phyloP scores from a whole-genome alignment of 129 eudicot species.

The Artemisia argyi region DNA sequence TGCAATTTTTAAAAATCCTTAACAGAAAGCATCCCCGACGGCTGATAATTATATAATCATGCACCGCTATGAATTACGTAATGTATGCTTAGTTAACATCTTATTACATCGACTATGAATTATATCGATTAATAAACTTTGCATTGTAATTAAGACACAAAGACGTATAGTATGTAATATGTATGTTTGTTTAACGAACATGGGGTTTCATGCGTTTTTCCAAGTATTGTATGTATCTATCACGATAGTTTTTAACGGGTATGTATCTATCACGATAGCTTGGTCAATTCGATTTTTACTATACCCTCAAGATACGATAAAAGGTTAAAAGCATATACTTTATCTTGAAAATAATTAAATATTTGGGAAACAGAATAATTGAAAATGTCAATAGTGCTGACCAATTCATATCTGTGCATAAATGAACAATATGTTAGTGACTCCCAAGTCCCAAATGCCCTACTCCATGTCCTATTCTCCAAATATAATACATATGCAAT shows the following conservation, averaged over 20 bases:
- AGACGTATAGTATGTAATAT: no score
- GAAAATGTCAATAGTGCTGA: constrained; percentile 22
- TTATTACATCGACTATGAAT: not conserved
- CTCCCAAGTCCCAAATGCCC: constrained; percentile 14
- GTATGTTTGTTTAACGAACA: no score
- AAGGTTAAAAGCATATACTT: no score
- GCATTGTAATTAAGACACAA: no score
- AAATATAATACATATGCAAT: not conserved
- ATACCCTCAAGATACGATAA: no score
- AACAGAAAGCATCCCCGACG: not conserved
- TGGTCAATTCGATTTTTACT: not conserved
- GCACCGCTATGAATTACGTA: not conserved
- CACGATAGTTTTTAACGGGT: not conserved
- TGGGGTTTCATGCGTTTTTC: no score
- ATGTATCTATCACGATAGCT: not conserved
- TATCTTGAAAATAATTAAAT: not conserved
- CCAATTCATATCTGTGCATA: constrained; percentile 11
- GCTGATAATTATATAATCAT: not conserved
- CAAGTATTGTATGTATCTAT: no score
- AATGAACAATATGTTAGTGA: no score
- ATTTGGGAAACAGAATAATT: not conserved
- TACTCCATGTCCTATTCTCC: not conserved
- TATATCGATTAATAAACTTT: no score
- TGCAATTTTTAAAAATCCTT: constrained; percentile 8
- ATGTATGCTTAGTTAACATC: not conserved